Percentiles rank a stretch among this genome's conserved stretches.
These are phyloP conservation scores for Sclerotinia minor DNA, from an alignment of 2,329 filamentous ascomycete species.

Conservation along the genomic window DNA sequence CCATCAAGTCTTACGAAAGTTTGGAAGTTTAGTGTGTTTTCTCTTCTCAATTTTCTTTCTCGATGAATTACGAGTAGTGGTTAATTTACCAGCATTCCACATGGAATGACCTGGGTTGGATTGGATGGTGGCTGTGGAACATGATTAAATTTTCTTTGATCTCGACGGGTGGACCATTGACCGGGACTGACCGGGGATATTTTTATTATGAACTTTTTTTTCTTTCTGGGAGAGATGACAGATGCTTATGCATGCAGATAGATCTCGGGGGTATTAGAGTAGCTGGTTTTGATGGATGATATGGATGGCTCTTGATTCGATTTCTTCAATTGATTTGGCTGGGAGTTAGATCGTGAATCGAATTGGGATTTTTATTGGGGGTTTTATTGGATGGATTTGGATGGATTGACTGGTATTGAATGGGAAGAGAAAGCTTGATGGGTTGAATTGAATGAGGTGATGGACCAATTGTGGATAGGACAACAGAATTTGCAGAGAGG, in stretches of 20 bases:
- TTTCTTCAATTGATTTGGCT: slow-evolving; percentile 11
- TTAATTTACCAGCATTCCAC: background rate
- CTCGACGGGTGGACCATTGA: slow-evolving; percentile 20
- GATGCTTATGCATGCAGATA: slow-evolving; percentile 5
- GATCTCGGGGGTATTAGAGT: slow-evolving; percentile 14
- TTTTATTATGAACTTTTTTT: slow-evolving; percentile 19
- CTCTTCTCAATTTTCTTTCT: background rate
- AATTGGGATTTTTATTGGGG: background rate
- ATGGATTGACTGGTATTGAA: slow-evolving; percentile 9
- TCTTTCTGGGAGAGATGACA: slow-evolving; percentile 10
- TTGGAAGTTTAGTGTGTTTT: background rate
- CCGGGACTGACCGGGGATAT: slow-evolving; percentile 18
- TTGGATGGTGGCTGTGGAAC: background rate
- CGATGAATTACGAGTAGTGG: slow-evolving; percentile 16
- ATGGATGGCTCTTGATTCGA: slow-evolving; percentile 4
- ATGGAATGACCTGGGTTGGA: background rate
- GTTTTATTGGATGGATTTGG: slow-evolving; percentile 6
- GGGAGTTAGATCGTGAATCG: slow-evolving; percentile 2
- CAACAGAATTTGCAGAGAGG: background rate
- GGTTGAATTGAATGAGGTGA: background rate
- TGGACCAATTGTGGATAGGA: background rate
- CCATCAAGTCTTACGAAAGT: background rate
- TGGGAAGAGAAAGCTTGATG: background rate
- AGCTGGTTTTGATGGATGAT: slow-evolving; percentile 12
- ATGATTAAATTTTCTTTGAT: slow-evolving; percentile 6